phyloP scores from a whole-genome alignment of 495 filamentous ascomycete genomes.

The Thermothielavioides terrestris region DNA sequence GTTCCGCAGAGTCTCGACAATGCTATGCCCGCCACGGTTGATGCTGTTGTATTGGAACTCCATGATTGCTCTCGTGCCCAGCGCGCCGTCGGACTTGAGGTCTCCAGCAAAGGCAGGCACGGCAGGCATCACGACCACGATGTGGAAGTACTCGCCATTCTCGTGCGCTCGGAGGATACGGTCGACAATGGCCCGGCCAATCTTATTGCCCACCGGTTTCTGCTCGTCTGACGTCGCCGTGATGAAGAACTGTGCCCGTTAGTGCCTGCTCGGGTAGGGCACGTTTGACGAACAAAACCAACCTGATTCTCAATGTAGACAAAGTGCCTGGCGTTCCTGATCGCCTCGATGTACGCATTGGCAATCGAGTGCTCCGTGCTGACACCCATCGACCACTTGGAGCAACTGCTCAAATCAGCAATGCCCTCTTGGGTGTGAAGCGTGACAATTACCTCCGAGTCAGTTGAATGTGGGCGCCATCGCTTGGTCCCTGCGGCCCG shows the following conservation, averaged over 20 bases:
- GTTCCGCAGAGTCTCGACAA: conserved; percentile 67
- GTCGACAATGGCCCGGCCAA: conserved; percentile 82
- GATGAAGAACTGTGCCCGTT: conserved; percentile 65
- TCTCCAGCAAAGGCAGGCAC: conserved; percentile 91
- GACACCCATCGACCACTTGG: conserved; percentile 65
- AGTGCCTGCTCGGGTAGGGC: background rate
- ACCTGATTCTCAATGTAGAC: conserved; percentile 92
- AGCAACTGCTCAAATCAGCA: conserved; percentile 37
- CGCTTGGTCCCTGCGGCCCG: background rate
- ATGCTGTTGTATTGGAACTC: conserved; percentile 77
- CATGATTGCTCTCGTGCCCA: conserved; percentile 92
- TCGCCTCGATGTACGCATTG: conserved; percentile 79
- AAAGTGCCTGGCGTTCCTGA: conserved; percentile 72
- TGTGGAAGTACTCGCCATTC: conserved; percentile 65
- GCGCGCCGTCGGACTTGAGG: conserved; percentile 63
- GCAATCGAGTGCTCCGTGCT: conserved; percentile 75
- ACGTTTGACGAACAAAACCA: too few species aligned
- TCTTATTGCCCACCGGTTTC: conserved; percentile 74
- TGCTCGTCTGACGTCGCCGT: conserved; percentile 73
- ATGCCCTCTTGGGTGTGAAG: background rate
- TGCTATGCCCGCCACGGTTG: conserved; percentile 76
- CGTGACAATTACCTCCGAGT: conserved; percentile 29
- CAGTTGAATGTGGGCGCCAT: conserved; percentile 32
- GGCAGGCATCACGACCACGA: conserved; percentile 79
- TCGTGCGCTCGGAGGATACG: conserved; percentile 72